Base-by-base conservation (phyloP, 176 grass and related monocot genomes). In the Aegilops umbellulata region DNA sequence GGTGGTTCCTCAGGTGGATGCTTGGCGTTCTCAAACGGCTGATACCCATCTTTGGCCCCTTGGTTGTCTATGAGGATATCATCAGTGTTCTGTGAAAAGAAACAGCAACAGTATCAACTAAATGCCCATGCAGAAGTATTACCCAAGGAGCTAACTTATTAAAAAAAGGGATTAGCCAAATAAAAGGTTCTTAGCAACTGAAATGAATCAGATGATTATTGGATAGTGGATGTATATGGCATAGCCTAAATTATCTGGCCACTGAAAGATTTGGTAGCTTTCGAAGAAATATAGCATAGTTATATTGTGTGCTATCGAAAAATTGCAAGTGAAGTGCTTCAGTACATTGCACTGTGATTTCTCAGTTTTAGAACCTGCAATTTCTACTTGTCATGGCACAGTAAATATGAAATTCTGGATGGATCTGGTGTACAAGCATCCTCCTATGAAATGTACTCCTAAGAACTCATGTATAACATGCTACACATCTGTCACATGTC, bases 51-150 rank as follows among this genome's bases (percentile, higher is more conserved):
- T 27, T 57, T 81, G 24, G 82, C 86, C 63, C 63, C 69, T 91
- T 51, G 38, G 76, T 88, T 91, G 63, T 88, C 82, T 88, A 88
- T 88, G 82, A 91, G 89, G 77, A 88, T 64, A 85, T 91, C 89
- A 72, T 88, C 89, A 70, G 53, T 47, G 15, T 71, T 64, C 90
- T 91, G 71, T 70, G 63, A 25, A 77, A 75, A 87, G 27, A 23
- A 75, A 68, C 8, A 77, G 10, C 22, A 41, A 68, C 81, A 65
- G 1, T 25, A 70, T 87, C 58, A 84, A 80, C 49, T 80, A 84
- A 74, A 76, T 75, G 60, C 24, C 7, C 65, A 26, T 22, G 15
- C 25, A 61, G 67, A 87, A 65, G 65, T 73, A 86, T 71, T 71
- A 10, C 24, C 4, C 17, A 57, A 79, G 44, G 53, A 65, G 20